Evolutionary conservation across 2,329 filamentous ascomycete genomes (phyloP).

Genomic region (Alternaria atra): DNA sequence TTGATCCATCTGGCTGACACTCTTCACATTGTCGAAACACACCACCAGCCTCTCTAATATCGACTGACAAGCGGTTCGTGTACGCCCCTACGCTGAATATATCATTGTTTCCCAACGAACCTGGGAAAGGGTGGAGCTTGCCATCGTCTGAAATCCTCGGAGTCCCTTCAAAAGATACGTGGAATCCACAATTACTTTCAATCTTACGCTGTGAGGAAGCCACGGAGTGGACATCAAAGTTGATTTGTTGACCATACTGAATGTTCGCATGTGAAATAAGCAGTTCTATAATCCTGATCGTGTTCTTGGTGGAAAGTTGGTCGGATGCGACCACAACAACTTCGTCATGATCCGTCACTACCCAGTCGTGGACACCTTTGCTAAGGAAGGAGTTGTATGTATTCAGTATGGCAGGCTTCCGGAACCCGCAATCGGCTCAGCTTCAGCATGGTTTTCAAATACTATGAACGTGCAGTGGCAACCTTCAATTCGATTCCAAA

Average conservation of each 20-base stretch:
- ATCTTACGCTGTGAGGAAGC: background rate
- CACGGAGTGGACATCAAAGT: rapidly evolving
- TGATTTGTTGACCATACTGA: background rate
- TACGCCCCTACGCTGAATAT: background rate
- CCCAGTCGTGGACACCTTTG: background rate
- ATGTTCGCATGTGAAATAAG: background rate
- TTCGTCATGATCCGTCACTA: background rate
- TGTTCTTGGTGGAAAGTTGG: background rate
- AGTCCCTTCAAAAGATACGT: background rate
- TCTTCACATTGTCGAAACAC: background rate
- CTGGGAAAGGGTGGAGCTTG: background rate
- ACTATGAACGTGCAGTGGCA: too few species aligned
- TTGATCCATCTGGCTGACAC: background rate
- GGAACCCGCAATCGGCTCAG: too few species aligned
- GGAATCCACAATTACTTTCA: background rate
- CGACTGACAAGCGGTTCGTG: background rate
- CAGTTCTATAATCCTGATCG: background rate
- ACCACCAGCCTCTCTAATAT: background rate
- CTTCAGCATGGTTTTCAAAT: too few species aligned
- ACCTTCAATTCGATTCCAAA: too few species aligned
- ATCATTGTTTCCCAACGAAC: background rate
- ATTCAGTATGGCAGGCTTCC: background rate
- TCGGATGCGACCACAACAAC: background rate
- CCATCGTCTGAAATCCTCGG: background rate
- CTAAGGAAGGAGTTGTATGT: background rate